Conservation (phyloP, 139 green algal species). For the Zygnema circumcarinatum region DNA sequence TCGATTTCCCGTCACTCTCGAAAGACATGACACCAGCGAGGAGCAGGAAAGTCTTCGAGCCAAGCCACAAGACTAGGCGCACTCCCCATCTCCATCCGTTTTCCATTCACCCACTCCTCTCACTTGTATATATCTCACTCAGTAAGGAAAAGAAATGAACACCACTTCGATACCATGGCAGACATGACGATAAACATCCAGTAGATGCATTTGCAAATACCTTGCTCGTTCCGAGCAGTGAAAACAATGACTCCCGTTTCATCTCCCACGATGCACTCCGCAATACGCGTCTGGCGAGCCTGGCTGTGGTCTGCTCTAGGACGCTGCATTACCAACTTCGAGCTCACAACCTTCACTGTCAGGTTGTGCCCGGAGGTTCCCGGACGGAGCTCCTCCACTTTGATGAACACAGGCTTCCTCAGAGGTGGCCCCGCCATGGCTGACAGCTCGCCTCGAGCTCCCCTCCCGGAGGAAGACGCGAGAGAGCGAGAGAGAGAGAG, state of each 20-base stretch:
- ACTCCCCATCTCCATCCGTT: no score
- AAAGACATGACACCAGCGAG: no score
- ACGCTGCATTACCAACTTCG: slow-evolving; percentile 75
- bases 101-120: no score
- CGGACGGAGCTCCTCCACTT: slow-evolving; percentile 71
- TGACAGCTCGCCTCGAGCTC: no score
- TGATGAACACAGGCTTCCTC: slow-evolving; percentile 67
- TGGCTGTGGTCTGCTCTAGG: slow-evolving; percentile 42
- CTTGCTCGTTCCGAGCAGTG: slow-evolving; percentile 82
- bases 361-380: slow-evolving; percentile 78
- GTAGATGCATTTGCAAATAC: background rate
- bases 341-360: slow-evolving; percentile 79
- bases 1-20: no score
- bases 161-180: no score
- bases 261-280: slow-evolving; percentile 89
- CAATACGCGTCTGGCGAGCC: slow-evolving; percentile 69
- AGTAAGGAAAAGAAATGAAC: no score
- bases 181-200: background rate
- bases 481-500: no score
- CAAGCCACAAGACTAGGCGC: no score
- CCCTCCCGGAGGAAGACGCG: no score
- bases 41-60: no score
- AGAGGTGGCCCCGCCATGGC: slow-evolving; percentile 33
- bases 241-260: slow-evolving; percentile 83
- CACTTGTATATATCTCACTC: no score